A percentile compares a stretch with the other conserved stretches of the same genome.
These are phyloP conservation scores for Penicillium hordei DNA, from an alignment of 2,329 filamentous ascomycete species.

Conservation along the genomic window DNA sequence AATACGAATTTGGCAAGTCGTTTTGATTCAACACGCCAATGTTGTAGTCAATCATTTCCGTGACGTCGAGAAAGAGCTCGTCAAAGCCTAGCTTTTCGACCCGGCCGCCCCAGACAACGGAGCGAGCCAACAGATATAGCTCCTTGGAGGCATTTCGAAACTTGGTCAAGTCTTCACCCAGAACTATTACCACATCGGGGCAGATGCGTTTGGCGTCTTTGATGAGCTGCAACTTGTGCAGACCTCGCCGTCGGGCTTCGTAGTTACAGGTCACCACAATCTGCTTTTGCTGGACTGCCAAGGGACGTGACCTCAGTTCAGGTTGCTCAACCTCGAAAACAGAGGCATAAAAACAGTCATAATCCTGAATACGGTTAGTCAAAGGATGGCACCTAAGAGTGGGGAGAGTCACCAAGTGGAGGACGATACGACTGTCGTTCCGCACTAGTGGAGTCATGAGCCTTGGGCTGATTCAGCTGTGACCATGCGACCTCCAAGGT, in stretches of 20 bases:
- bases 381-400: neutral
- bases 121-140: conserved; percentile 70
- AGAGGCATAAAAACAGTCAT: conserved; percentile 85
- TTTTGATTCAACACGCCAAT: conserved; percentile 66
- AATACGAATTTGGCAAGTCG: conserved; percentile 69
- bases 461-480: neutral
- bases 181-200: conserved; percentile 78
- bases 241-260: conserved; percentile 68
- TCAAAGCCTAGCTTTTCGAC: conserved; percentile 86
- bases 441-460: conserved; percentile 33
- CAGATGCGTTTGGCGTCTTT: conserved; percentile 76
- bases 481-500: conserved; percentile 10
- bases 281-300: conserved; percentile 89
- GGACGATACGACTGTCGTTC: conserved; percentile 67
- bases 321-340: conserved; percentile 83
- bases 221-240: conserved; percentile 79
- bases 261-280: conserved; percentile 95
- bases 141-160: conserved; percentile 86
- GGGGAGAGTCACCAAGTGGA: conserved; percentile 70
- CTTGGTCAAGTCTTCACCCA: conserved; percentile 80
- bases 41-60: conserved; percentile 84
- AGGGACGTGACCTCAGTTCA: conserved; percentile 66
- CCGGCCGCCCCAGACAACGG: conserved; percentile 73
- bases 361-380: conserved; percentile 38
- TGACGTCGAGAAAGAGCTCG: conserved; percentile 79